Base-by-base conservation (phyloP, 495 filamentous ascomycete genomes). In the Penicillium waksmanii region DNA sequence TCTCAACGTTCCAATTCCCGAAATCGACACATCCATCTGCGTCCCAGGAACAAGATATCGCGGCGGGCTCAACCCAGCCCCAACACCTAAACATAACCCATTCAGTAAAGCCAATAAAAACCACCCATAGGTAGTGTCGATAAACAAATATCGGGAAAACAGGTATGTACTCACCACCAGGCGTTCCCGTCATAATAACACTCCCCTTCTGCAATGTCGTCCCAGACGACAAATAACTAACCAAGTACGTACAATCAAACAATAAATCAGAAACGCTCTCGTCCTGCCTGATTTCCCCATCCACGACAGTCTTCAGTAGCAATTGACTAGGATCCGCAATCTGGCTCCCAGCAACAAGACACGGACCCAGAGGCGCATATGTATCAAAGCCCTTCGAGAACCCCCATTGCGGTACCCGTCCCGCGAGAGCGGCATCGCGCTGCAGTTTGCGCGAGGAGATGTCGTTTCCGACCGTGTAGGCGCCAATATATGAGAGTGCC, bases 321-420 rank as follows among this genome's bases (percentile, higher is more conserved):
- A 90, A 69, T 31, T 62, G 70, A 60, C 85, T 83, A 0, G 88
- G 89, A 68, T 90, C 83, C 36, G 65, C 60, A 40, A 68, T 59
- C 21, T 68, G 60, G 17, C 43, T 51, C 3, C 57, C 52, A 13
- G 71, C 57, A 13, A 80, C 73, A 3, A 78, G 61, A 34, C 61
- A 66, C 33, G 89, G 90, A 2, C 89, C 89, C 50, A 81, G 84
- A 1, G 89, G 89, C 23, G 87, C 89, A 84, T 85, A 92, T 21
- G 85, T 85, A 71, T 93, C 90, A 63, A 89, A 92, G 0, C 89
- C 87, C 71, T 93, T 93, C 1, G 88, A 88, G 1, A 90, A 69
- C 0, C 78, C 78, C 89, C 89, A 92, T 68, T 92, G 89, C 1
- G 87, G 83, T 1, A 89, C 85, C 3, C 86, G 87, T 9, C 82